Percentiles rank a stretch among this genome's conserved stretches.
Evolutionary conservation across 1,139 yeast genomes (phyloP).

Genomic region (Geotrichum fermentans): DNA sequence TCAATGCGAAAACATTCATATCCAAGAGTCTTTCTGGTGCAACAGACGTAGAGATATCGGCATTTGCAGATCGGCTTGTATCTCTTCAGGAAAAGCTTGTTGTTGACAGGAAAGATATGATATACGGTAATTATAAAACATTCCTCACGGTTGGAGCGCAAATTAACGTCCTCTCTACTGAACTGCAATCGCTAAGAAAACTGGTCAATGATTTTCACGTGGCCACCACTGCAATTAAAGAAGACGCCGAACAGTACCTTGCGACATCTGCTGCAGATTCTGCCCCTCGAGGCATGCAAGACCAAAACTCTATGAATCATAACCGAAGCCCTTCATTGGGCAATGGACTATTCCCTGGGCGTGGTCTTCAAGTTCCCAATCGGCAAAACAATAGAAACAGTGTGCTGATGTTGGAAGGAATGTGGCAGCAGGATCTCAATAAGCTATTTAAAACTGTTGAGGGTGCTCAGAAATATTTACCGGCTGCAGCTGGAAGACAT

Average conservation of each 20-base stretch:
- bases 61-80: constrained; percentile 56
- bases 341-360: constrained; percentile 5
- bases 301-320: neutral
- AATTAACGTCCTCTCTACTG: constrained; percentile 57
- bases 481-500: constrained; percentile 77
- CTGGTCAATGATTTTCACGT: constrained; percentile 58
- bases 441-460: constrained; percentile 78
- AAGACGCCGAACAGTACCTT: constrained; percentile 51
- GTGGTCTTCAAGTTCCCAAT: constrained; percentile 27
- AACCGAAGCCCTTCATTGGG: neutral
- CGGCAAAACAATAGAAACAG: constrained; percentile 53
- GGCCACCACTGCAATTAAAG: constrained; percentile 61
- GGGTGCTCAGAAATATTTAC: constrained; percentile 79
- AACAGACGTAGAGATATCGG: constrained; percentile 68
- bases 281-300: neutral
- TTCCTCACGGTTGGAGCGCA: constrained; percentile 65
- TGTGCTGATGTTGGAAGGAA: constrained; percentile 64
- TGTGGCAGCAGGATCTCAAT: constrained; percentile 75
- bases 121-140: constrained; percentile 68
- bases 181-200: constrained; percentile 56
- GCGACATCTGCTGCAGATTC: constrained; percentile 25
- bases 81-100: constrained; percentile 52
- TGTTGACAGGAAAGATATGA: constrained; percentile 59
- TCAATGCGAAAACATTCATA: constrained; percentile 51
- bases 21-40: constrained; percentile 56